These are phyloP conservation scores for Rhodosorus marinus DNA, from an alignment of 23 red algal species.

Conservation along the genomic window DNA sequence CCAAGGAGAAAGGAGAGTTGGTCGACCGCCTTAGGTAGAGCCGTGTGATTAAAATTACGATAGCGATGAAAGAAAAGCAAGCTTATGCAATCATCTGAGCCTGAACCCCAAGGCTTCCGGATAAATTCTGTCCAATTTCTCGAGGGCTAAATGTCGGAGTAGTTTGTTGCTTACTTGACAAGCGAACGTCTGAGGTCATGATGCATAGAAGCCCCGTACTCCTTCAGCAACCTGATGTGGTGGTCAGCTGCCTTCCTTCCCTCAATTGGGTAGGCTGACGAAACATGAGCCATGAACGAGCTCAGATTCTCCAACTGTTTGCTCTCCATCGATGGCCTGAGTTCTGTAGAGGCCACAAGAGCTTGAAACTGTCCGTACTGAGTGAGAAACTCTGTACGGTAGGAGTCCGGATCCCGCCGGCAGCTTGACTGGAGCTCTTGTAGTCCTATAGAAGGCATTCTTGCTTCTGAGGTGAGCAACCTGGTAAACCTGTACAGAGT, in stretches of 20 bases:
- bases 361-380: constrained; percentile 33
- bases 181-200: constrained; percentile 17
- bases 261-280: constrained; percentile 7
- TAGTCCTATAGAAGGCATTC: too few relatives aligned
- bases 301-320: constrained; percentile 25
- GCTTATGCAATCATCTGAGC: too few relatives aligned
- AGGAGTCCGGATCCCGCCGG: constrained; percentile 47
- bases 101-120: too few relatives aligned
- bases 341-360: constrained; percentile 15
- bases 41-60: too few relatives aligned
- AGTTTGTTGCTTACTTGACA: too few relatives aligned
- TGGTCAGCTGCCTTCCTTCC: constrained; percentile 1
- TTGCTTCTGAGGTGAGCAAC: too few relatives aligned
- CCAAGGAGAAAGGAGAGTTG: constrained; percentile 25
- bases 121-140: too few relatives aligned
- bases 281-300: constrained; percentile 37
- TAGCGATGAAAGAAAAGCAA: too few relatives aligned
- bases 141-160: too few relatives aligned
- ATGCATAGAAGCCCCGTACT: constrained; percentile 17
- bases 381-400: constrained; percentile 21
- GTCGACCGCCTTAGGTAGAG: too few relatives aligned
- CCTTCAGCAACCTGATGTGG: constrained; percentile 13
- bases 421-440: constrained; percentile 39
- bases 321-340: constrained; percentile 20
- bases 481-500: too few relatives aligned